A percentile compares a stretch with the other conserved stretches of the same genome.
These are phyloP conservation scores for Backusella australiensis DNA, from an alignment of 192 early-diverging fungal species.

Conservation along the genomic window DNA sequence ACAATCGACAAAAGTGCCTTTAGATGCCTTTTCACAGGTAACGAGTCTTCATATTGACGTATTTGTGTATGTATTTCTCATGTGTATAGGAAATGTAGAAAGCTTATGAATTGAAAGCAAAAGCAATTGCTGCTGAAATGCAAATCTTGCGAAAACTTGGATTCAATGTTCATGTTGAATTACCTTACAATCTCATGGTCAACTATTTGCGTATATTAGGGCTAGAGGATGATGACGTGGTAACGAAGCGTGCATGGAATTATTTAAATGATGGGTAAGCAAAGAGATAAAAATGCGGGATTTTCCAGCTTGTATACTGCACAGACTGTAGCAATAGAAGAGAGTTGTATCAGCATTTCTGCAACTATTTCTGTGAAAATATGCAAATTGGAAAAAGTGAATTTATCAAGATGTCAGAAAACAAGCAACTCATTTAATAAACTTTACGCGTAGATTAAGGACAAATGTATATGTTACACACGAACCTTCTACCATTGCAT, in stretches of 20 bases:
- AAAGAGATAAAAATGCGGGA: background rate
- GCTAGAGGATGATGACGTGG: constrained; percentile 64
- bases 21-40: constrained; percentile 60
- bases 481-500: constrained; percentile 81
- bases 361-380: background rate
- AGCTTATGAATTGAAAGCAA: constrained; percentile 80
- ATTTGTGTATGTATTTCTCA: background rate
- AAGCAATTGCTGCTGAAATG: constrained; percentile 79
- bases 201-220: constrained; percentile 88
- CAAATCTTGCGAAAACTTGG: constrained; percentile 84
- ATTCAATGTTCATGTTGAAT: constrained; percentile 95
- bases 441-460: constrained; percentile 50
- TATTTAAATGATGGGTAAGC: constrained; percentile 87
- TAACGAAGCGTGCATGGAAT: constrained; percentile 92
- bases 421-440: background rate
- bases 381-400: background rate
- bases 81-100: constrained; percentile 33
- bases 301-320: background rate
- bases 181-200: constrained; percentile 94
- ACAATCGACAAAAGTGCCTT: constrained; percentile 40
- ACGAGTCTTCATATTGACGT: background rate
- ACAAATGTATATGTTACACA: constrained; percentile 75
- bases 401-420: background rate
- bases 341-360: background rate
- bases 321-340: background rate